Conservation (phyloP, 441 rosid species). For the Kokia cookei region DNA sequence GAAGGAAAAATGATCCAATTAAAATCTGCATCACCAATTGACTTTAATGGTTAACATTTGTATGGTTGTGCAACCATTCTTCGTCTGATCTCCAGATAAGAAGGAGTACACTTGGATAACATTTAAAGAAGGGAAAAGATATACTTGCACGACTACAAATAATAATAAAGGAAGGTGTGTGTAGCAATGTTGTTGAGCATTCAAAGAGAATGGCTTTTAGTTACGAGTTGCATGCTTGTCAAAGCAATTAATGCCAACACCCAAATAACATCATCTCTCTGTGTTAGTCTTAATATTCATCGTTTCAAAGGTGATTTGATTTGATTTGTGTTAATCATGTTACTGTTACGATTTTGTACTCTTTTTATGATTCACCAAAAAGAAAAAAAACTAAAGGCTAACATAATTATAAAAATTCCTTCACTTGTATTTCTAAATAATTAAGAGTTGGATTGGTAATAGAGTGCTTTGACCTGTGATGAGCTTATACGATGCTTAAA, state of each 20-base stretch:
- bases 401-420: too few species aligned
- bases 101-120: not conserved
- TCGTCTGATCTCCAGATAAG: not conserved
- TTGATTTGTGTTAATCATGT: rapidly evolving
- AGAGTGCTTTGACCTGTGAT: too few species aligned
- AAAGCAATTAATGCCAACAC: not conserved
- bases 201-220: not conserved
- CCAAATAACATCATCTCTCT: too few species aligned
- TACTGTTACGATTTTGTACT: rapidly evolving
- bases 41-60: not conserved
- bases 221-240: not conserved
- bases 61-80: not conserved
- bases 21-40: not conserved
- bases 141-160: not conserved
- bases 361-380: rapidly evolving
- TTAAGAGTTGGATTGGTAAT: too few species aligned
- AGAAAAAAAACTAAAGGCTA: too few species aligned
- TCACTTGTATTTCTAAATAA: too few species aligned
- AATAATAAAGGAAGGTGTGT: not conserved
- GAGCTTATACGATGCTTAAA: too few species aligned
- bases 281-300: too few species aligned
- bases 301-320: rapidly evolving
- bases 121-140: not conserved
- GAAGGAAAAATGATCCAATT: not conserved
- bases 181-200: not conserved